phyloP scores from a whole-genome alignment of 176 grass and related monocot genomes.

The Puya raimondii region DNA sequence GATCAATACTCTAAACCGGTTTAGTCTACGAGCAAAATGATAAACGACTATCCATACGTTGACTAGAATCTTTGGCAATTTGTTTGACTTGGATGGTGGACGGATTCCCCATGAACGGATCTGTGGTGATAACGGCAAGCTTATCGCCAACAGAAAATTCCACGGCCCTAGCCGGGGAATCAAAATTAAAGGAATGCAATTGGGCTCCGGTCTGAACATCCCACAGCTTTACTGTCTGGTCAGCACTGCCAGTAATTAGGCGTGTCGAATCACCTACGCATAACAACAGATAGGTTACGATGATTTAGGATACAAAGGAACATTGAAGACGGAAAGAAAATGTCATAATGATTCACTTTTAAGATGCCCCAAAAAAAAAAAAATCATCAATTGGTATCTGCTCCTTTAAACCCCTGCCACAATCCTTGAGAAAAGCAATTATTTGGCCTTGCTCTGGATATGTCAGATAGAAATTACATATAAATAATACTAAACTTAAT shows the following conservation, averaged over 20 bases:
- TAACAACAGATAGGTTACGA: not conserved
- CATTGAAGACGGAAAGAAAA: not conserved
- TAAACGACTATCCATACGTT: conserved; percentile 31
- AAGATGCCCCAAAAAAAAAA: too few relatives aligned
- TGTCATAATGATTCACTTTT: too few relatives aligned
- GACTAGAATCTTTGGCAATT: conserved; percentile 48
- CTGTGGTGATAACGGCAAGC: conserved; percentile 64
- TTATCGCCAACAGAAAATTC: conserved; percentile 59
- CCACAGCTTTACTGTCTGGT: conserved; percentile 83
- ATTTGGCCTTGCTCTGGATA: too few relatives aligned
- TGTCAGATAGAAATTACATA: too few relatives aligned
- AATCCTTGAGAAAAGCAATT: too few relatives aligned
- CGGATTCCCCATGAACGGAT: conserved; percentile 72
- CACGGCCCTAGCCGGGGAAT: conserved; percentile 64
- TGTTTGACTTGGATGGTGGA: conserved; percentile 79
- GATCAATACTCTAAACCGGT: not conserved
- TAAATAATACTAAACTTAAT: too few relatives aligned
- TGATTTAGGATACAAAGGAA: not conserved
- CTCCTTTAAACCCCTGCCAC: too few relatives aligned
- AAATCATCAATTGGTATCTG: too few relatives aligned
- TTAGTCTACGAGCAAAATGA: not conserved
- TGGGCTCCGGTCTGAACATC: conserved; percentile 58
- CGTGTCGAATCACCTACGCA: conserved; percentile 46
- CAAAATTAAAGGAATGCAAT: conserved; percentile 70
- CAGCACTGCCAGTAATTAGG: conserved; percentile 67